Base-by-base conservation (phyloP, 2,329 filamentous ascomycete genomes). In the Fonsecaea monophora region DNA sequence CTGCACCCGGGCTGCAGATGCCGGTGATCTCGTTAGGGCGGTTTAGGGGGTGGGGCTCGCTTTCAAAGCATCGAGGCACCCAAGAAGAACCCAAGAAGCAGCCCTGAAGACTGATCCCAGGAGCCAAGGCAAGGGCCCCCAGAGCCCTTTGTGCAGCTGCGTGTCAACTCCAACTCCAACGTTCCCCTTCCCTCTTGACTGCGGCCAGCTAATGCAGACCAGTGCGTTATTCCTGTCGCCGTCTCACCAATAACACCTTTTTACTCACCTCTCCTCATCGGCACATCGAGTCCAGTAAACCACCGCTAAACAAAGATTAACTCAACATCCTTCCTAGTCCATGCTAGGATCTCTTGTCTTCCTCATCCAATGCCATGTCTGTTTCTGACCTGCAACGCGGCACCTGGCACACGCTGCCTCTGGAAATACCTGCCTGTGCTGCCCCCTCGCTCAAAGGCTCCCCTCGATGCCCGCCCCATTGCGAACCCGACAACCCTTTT, bases 131-230 rank as follows among this genome's bases (percentile, higher is more conserved):
- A 12, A 40, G 56, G 38, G 60, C 50, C 21, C 25, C 38, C 50
- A 37, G 53, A 37, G 53, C 18, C 32, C 60, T 48, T 32, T 32
- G 30, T 32, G 30, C 25, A 25, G 21, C 12, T 34, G 50, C 60
- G 34, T 58, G 55, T 38, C 25, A n/a, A 15, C 53, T 37, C 6
- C 53, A 18, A n/a, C 32, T 55, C n/a, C n/a, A 38, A 35, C 35
- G 30, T 55, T 32, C 12, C 53, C 53, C 53, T 55, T 38, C 53
- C 35, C 53, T 34, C 37, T 38, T n/a, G 32, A 18, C 53, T 55
- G 30, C 30, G 32, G 10, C 25, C 38, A 50, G 60, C 60, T 56
- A 55, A 62, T 62, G 60, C 60, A 62, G 3, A 7, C 53, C 50
- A 13, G 30, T 30, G 53, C 53, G n/a, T 34, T 38, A 38, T 34